phyloP scores from a whole-genome alignment of 108 stramenopile genomes.

The Schizochytrium sp. region DNA sequence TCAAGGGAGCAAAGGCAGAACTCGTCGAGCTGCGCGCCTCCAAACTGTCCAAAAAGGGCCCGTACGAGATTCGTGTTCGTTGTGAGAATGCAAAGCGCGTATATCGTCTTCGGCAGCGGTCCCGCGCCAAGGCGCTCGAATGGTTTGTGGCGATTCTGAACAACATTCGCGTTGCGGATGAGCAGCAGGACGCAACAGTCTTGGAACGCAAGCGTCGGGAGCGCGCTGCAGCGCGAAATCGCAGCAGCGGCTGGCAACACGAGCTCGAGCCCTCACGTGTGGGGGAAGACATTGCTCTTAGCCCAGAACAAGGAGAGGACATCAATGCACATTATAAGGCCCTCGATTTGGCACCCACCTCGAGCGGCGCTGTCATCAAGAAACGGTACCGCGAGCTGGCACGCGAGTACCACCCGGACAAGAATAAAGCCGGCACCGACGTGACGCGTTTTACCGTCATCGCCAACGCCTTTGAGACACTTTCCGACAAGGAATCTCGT shows the following conservation, averaged over 20 bases:
- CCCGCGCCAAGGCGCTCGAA: background rate
- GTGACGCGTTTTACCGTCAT: background rate
- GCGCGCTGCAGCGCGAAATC: background rate
- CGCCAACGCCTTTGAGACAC: background rate
- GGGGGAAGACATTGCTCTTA: background rate
- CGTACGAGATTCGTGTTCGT: background rate
- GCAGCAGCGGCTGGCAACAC: background rate
- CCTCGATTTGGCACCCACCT: background rate
- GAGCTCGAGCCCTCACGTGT: background rate
- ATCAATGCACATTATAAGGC: background rate
- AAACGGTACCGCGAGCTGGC: background rate
- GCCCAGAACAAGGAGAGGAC: background rate
- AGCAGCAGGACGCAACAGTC: background rate
- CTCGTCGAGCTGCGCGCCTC: background rate
- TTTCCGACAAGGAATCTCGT: background rate
- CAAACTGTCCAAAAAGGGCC: background rate
- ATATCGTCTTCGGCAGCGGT: background rate
- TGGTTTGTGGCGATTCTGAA: background rate
- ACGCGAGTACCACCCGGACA: conserved; percentile 8
- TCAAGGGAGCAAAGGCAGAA: background rate
- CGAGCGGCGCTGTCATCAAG: background rate
- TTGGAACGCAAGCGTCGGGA: background rate
- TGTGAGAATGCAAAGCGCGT: background rate
- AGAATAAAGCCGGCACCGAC: background rate
- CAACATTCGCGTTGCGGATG: background rate